Conservation (phyloP, 768 basidiomycete species). For the Cystofilobasidium macerans region DNA sequence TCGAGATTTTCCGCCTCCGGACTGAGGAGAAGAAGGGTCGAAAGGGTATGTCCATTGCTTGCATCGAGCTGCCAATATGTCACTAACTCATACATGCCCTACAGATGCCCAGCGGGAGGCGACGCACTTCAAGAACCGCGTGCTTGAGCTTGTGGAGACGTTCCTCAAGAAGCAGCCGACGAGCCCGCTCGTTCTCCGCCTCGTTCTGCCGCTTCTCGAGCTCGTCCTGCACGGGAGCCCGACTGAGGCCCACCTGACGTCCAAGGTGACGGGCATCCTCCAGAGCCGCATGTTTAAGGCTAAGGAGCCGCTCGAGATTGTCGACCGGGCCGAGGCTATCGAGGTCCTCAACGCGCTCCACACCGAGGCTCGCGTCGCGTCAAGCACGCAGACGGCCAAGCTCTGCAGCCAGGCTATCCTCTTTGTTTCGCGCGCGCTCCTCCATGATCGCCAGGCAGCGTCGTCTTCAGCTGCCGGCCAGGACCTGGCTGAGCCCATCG, state of each 20-base stretch:
- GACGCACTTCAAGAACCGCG: slow-evolving; percentile 89
- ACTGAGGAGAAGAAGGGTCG: slow-evolving; percentile 51
- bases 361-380: slow-evolving; percentile 55
- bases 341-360: slow-evolving; percentile 57
- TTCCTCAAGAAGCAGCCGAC: slow-evolving; percentile 66
- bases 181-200: slow-evolving; percentile 55
- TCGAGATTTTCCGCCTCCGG: slow-evolving; percentile 67
- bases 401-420: slow-evolving; percentile 59
- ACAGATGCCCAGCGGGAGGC: slow-evolving; percentile 70
- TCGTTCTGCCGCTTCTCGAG: slow-evolving; percentile 66
- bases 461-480: slow-evolving; percentile 18
- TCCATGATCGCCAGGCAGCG: slow-evolving; percentile 34
- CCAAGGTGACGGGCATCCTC: slow-evolving; percentile 74
- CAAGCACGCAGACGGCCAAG: slow-evolving; percentile 52
- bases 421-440: slow-evolving; percentile 53
- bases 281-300: slow-evolving; percentile 60
- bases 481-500: slow-evolving; percentile 38
- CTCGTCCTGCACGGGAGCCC: slow-evolving; percentile 54
- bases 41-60: slow-evolving; percentile 48
- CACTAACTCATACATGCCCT: background rate
- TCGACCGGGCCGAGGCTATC: slow-evolving; percentile 43
- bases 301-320: slow-evolving; percentile 51
- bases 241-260: slow-evolving; percentile 78
- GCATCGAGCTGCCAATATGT: background rate
- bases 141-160: slow-evolving; percentile 84